Conservation (phyloP, 306 rosid species). For the Sechiopsis laciniata region DNA sequence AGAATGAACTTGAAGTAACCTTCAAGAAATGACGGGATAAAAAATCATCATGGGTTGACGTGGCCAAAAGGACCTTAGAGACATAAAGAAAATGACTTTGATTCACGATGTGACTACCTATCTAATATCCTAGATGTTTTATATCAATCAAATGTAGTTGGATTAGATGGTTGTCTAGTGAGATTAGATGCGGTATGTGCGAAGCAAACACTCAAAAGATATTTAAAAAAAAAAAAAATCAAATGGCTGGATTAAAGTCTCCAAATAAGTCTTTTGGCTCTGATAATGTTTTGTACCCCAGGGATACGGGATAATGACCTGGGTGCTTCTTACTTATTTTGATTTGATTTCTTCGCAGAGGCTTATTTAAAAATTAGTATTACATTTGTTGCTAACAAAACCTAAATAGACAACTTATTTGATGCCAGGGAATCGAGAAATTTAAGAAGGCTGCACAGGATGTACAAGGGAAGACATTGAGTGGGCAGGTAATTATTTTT, state of each 20-base stretch:
- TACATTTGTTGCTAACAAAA: conserved; percentile 3
- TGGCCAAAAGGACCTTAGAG: too few relatives aligned
- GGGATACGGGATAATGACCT: not conserved
- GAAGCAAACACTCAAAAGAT: too few relatives aligned
- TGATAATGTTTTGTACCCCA: not conserved
- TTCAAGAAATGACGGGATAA: not conserved
- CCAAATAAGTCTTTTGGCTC: not conserved
- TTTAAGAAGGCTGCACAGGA: conserved; percentile 79
- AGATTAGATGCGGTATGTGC: too few relatives aligned
- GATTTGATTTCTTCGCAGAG: not conserved
- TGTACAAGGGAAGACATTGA: conserved; percentile 69
- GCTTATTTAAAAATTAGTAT: not conserved
- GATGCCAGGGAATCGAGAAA: conserved; percentile 80
- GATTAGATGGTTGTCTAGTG: too few relatives aligned
- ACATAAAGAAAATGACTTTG: too few relatives aligned
- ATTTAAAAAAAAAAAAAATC: too few relatives aligned
- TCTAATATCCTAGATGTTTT: too few relatives aligned
- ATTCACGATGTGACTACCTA: too few relatives aligned
- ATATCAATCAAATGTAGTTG: too few relatives aligned
- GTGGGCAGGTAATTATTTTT: conserved; percentile 74
- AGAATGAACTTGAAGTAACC: not conserved
- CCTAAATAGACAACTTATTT: conserved; percentile 20
- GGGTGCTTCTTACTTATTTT: not conserved
- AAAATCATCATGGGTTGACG: too few relatives aligned
- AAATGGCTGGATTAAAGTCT: not conserved